phyloP scores from a whole-genome alignment of 1,139 yeast genomes.

The Eremothecium coryli region DNA sequence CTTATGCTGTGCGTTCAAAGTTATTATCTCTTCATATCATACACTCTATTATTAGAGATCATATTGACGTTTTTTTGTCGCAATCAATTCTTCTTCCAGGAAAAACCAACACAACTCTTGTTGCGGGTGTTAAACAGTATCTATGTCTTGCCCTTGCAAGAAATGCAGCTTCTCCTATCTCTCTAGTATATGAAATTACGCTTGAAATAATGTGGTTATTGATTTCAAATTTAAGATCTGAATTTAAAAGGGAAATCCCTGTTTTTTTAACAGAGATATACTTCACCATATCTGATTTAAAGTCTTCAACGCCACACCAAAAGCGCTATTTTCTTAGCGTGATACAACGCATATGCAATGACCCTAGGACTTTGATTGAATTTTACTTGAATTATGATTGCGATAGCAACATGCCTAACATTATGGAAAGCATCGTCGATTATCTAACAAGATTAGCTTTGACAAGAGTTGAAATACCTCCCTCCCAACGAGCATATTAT shows the following conservation, averaged over 20 bases:
- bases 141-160: conserved; percentile 74
- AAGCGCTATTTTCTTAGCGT: conserved; percentile 76
- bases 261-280: conserved; percentile 89
- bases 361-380: conserved; percentile 86
- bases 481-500: conserved; percentile 57
- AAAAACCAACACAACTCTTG: conserved; percentile 54
- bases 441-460: conserved; percentile 67
- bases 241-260: conserved; percentile 86
- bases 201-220: conserved; percentile 90
- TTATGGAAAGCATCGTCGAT: conserved; percentile 75
- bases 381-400: conserved; percentile 93
- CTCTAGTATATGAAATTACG: conserved; percentile 87
- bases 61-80: conserved; percentile 72
- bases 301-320: conserved; percentile 85
- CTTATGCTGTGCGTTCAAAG: conserved; percentile 88
- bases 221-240: conserved; percentile 71
- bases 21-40: conserved; percentile 78
- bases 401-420: conserved; percentile 71
- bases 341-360: conserved; percentile 71
- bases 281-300: conserved; percentile 88
- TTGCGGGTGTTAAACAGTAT: conserved; percentile 78
- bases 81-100: conserved; percentile 52
- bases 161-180: conserved; percentile 85
- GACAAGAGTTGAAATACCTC: conserved; percentile 61
- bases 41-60: conserved; percentile 76